Evolutionary conservation across 331 rosid genomes (phyloP), one percentile per base, ranked within the genome.

Genomic region (Malus hybrid): DNA sequence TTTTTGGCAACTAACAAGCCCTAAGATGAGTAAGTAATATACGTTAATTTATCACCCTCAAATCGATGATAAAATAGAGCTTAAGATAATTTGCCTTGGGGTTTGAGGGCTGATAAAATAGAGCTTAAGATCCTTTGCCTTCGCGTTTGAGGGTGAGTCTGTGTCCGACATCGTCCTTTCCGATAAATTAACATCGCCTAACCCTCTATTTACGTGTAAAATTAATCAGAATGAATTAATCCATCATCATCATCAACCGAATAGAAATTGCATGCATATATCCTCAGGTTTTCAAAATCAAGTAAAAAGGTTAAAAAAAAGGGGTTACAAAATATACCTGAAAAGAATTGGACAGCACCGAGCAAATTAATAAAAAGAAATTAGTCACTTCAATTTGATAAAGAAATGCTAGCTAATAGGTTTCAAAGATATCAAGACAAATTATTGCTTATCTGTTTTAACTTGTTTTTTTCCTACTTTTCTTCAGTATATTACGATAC

Each of bases 391-490:
- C 78, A 71, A 54, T 59, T 71, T 57, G 78, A 70, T 28, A 48
- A 67, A 52, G 67, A 36, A 31, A 19, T 62, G 27, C 15, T 62
- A 57, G 54, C 67, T 33, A 75, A 79, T 48, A 28, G 73, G 73
- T 62, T 22, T 36, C 36, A 36, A 34, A 22, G 34, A 78, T 62
- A 78, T 81, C 74, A 78, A 79, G 90, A 89, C 92, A 89, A 84
- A 80, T 10, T 78, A 78, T 12, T 78, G 87, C 91, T 88, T 76
- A 85, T 85, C 88, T 84, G 90, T 91, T 84, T 82, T 65, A 72
- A 55, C 74, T 91, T 89, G 94, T 85, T 84, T 79, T 69, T 70
- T 84, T 85, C 76, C 83, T 62, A 52, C 61, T 82, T 84, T 83
- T 82, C 70, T 74, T 55, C 79, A 64, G 73, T 68, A 86, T 81